Evolutionary conservation across 1,284 basidiomycete genomes (phyloP), one percentile per base, ranked within the genome.

Genomic region (Gomphus bonarii): DNA sequence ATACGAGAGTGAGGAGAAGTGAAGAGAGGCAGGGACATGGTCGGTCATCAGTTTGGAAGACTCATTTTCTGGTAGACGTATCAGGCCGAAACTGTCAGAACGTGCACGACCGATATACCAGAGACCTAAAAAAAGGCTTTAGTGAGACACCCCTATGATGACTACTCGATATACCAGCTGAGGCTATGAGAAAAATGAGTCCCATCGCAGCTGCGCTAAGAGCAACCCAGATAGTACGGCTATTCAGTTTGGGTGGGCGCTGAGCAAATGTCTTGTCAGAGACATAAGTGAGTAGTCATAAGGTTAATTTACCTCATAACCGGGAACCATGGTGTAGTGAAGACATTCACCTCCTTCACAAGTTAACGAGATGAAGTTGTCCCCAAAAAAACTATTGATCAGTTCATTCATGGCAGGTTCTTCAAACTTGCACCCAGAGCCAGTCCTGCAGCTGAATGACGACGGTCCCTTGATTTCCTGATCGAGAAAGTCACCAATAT

Each of bases 351-450:
- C 95, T 9, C 89, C 85, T 0, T 88, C 75, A 65, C 95, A 99
- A 49, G 85, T 71, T 54, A 98, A 78, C 3, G 90, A 88, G 68
- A 99, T 99, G 65, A 85, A 88, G 1, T 75, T 76, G 69, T 99
- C 95, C 8, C 91, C 95, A 64, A 99, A 98, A 62, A 99, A 85
- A 62, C 88, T 85, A 65, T 87, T 83, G 69, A 99, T 98, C 52
- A 99, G 79, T 36, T 85, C 78, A 67, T 98, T 97, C 95, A 98
- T 97, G 0, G 90, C 92, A 0, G 92, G 91, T 66, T 99, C 95
- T 67, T 94, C 87, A 65, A 99, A 99, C 60, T 77, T 81, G 73
- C 95, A 98, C 3, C 78, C 82, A 62, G 77, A 67, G 35, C 82
- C 85, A 2, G 84, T 78, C 62, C 79, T 84, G 73, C 95, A 97